A percentile compares a stretch with the other conserved stretches of the same genome.
Evolutionary conservation across 2,329 filamentous ascomycete species (phyloP).

Genomic region (Ascochyta fabae): DNA sequence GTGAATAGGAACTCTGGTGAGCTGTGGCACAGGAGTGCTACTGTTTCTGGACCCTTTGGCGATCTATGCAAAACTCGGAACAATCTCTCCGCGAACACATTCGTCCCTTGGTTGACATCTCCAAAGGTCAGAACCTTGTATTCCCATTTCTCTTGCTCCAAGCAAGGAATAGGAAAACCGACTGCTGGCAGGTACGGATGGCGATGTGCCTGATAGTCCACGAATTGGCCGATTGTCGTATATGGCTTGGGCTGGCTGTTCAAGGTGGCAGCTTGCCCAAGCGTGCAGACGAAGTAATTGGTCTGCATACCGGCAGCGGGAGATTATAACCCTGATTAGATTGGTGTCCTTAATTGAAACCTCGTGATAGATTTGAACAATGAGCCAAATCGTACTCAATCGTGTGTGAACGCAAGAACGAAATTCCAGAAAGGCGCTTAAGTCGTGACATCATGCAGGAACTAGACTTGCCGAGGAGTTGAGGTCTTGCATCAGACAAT

Average conservation of each 20-base stretch:
- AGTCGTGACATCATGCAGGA: conserved; percentile 41
- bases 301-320: conserved; percentile 26
- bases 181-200: conserved; percentile 55
- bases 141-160: conserved; percentile 29
- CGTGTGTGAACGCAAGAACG: background rate
- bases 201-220: conserved; percentile 56
- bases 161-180: conserved; percentile 54
- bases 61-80: conserved; percentile 18
- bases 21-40: conserved; percentile 64
- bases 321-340: background rate
- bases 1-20: conserved; percentile 64
- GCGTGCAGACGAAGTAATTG: conserved; percentile 68
- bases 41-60: conserved; percentile 36
- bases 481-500: background rate
- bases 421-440: conserved; percentile 10
- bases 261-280: conserved; percentile 60
- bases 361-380: background rate
- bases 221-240: conserved; percentile 57
- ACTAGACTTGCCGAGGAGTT: conserved; percentile 3
- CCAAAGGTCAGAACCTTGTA: conserved; percentile 46
- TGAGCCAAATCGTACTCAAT: background rate
- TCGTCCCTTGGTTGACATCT: conserved; percentile 45
- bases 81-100: conserved; percentile 45
- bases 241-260: conserved; percentile 48
- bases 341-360: background rate